Base-by-base conservation (phyloP, 73 alveolate species). In the Paramecium bursaria region DNA sequence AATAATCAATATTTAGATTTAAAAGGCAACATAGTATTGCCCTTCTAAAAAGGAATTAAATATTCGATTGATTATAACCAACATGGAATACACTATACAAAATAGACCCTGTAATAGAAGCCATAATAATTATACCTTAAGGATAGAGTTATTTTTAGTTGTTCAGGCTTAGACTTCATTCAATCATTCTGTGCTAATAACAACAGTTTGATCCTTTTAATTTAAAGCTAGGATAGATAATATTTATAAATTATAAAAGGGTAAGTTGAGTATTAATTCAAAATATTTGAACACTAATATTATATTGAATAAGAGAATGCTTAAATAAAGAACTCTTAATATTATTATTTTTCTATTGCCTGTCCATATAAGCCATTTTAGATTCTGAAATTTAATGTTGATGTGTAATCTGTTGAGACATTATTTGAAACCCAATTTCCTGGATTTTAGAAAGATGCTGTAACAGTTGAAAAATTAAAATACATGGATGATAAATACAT, bases 341-440 rank as follows among this genome's bases (percentile, higher is more conserved):
- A 21, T 15, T 39, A 25, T 25, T 67, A 35, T 42, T 67, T 67
- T 67, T 22, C 26, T 19, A 25, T 67, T 42, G 21, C 44, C 9
- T 67, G 82, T 4, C 82, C 82, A 11, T 67, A 67, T 39, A 67
- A 67, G n/a, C 82, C 82, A 35, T 67, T 67, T 15, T 14, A 67
- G 21, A 67, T 67, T 25, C 44, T 67, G 46, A 67, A 67, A 19
- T 67, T 39, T 42, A 67, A 67, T 67, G 35, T 35, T 15, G 82
- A 67, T 39, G 44, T 67, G 0, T 39, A 67, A 19, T 4, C 82
- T 2, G 44, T 67, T 21, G 49, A 53, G 17, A 17, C 44, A 21
- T 57, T 39, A 2, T 67, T 67, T 15, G 22, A 42, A 13, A 57
- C 33, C 33, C 21, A 31, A 31, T 42, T 67, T 13, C 82, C 55